These are phyloP conservation scores for Apiospora marii DNA, from an alignment of 2,329 filamentous ascomycete species.

Conservation along the genomic window DNA sequence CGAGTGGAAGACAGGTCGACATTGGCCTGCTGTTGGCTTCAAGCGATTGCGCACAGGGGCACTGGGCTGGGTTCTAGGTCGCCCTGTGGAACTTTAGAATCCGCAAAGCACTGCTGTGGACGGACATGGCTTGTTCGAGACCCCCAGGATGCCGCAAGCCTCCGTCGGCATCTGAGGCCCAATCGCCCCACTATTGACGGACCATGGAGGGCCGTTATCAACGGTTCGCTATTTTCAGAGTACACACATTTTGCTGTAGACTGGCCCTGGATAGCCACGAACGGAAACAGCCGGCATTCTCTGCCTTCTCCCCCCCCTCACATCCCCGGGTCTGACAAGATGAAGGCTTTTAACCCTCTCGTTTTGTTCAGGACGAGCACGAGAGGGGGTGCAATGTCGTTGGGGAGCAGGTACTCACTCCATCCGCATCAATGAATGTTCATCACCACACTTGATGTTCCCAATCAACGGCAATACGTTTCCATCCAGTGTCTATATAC, in stretches of 20 bases:
- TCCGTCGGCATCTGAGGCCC: neutral
- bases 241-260: neutral
- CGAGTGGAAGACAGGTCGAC: neutral
- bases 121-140: constrained; percentile 17
- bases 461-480: neutral
- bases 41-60: neutral
- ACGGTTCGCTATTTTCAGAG: constrained; percentile 6
- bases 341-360: neutral
- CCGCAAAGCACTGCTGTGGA: constrained; percentile 4
- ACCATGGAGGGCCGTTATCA: constrained; percentile 17
- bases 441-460: neutral
- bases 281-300: constrained; percentile 1
- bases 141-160: constrained; percentile 15
- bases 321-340: neutral
- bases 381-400: neutral
- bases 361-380: neutral
- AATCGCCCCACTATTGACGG: constrained; percentile 16
- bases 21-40: neutral
- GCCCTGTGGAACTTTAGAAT: neutral
- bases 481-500: neutral
- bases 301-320: neutral
- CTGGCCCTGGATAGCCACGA: neutral
- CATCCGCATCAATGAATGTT: neutral
- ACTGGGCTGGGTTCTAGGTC: neutral
- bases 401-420: neutral